These are phyloP conservation scores for Drechslerella stenobrocha DNA, from an alignment of 2,329 filamentous ascomycete species.

Conservation along the genomic window DNA sequence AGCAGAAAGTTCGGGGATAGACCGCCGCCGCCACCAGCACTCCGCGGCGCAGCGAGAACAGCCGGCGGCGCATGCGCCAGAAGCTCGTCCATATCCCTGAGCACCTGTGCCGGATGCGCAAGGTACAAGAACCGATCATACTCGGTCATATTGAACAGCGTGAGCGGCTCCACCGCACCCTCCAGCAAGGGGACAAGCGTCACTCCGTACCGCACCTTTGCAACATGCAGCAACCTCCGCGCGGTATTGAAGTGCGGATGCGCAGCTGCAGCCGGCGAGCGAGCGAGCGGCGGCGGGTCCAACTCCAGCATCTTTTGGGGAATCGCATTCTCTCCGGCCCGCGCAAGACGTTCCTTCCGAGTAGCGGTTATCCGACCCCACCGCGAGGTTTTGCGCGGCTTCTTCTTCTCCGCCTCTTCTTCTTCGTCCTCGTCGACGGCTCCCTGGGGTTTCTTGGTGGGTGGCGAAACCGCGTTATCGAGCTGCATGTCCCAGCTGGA, in stretches of 20 bases:
- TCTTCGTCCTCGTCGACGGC: background rate
- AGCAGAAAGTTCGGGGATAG: conserved; percentile 45
- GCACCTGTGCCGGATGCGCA: conserved; percentile 41
- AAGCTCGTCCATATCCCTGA: conserved; percentile 50
- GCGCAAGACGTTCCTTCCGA: background rate
- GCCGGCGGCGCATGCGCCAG: conserved; percentile 39
- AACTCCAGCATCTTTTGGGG: background rate
- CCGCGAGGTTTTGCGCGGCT: background rate
- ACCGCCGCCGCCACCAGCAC: background rate
- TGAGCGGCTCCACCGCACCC: conserved; percentile 27
- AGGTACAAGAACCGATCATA: conserved; percentile 49
- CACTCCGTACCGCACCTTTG: conserved; percentile 47
- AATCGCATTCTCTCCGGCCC: background rate
- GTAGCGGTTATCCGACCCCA: background rate
- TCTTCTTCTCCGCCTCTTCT: conserved; percentile 4
- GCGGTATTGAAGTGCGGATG: conserved; percentile 46
- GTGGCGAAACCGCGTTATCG: conserved; percentile 19
- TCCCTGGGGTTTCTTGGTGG: conserved; percentile 1
- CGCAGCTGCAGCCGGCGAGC: background rate
- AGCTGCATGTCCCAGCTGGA: conserved; percentile 49
- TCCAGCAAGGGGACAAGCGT: conserved; percentile 11
- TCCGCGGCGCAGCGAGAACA: conserved; percentile 18
- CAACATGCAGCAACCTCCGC: conserved; percentile 46
- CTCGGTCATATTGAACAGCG: conserved; percentile 47
- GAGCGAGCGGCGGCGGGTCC: conserved; percentile 17